Evolutionary conservation across 768 basidiomycete genomes (phyloP).

Genomic region (Austroboletus festivus): DNA sequence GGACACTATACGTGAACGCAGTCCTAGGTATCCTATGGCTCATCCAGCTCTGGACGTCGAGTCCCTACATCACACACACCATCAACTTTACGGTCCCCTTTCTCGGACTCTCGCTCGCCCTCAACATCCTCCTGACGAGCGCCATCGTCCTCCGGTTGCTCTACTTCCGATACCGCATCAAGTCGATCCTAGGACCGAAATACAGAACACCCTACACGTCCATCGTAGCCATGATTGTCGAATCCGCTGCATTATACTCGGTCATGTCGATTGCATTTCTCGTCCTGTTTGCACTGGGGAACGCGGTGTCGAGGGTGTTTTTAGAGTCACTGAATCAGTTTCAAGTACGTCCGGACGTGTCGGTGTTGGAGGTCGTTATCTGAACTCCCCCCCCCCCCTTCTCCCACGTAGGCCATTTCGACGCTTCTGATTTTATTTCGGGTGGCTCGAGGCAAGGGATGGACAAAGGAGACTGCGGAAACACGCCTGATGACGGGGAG

Average conservation of each 20-base stretch:
- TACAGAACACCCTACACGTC: constrained; percentile 29
- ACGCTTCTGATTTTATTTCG: too few species aligned
- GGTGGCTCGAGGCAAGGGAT: too few species aligned
- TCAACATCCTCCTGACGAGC: constrained; percentile 31
- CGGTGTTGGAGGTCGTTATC: too few species aligned
- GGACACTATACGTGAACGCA: constrained; percentile 2
- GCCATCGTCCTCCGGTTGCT: constrained; percentile 32
- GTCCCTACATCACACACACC: too few species aligned
- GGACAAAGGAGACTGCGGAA: too few species aligned
- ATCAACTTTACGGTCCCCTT: constrained; percentile 33
- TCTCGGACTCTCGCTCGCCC: constrained; percentile 31
- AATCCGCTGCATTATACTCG: constrained; percentile 35
- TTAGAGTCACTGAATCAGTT: constrained; percentile 31
- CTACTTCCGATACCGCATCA: constrained; percentile 25
- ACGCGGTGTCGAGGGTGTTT: constrained; percentile 27
- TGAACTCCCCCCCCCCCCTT: too few species aligned
- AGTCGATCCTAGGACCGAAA: constrained; percentile 24
- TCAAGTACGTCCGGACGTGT: too few species aligned
- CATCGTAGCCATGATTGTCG: constrained; percentile 34
- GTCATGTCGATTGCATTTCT: constrained; percentile 32
- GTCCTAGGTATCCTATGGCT: constrained; percentile 31
- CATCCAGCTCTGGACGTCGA: constrained; percentile 32
- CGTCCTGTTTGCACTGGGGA: constrained; percentile 24
- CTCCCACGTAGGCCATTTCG: too few species aligned
- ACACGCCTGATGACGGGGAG: too few species aligned